These are phyloP conservation scores for Morella rubra DNA, from an alignment of 306 rosid species.

Conservation along the genomic window DNA sequence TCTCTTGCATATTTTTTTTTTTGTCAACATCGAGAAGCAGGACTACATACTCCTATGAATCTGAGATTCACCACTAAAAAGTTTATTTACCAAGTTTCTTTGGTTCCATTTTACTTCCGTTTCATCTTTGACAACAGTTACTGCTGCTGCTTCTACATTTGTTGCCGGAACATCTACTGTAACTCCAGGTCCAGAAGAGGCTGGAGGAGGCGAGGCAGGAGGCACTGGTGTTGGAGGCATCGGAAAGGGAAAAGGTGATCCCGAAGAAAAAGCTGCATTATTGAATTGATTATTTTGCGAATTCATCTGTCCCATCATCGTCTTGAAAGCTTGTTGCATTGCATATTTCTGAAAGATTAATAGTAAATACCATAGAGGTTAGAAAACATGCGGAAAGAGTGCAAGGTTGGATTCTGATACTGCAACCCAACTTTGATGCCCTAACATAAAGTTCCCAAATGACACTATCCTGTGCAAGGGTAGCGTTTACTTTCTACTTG, in stretches of 20 bases:
- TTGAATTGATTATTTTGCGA: conserved; percentile 61
- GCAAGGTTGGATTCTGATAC: conserved; percentile 9
- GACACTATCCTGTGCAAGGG: no score
- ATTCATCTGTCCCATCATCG: conserved; percentile 89
- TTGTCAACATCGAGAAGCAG: not conserved
- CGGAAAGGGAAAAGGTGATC: conserved; percentile 82
- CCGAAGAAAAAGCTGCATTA: conserved; percentile 61
- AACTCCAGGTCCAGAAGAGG: conserved; percentile 54
- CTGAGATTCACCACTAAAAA: conserved; percentile 13
- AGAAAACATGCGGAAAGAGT: conserved; percentile 15
- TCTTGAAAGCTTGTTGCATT: conserved; percentile 98
- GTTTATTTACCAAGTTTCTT: conserved; percentile 60
- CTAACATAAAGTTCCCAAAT: no score
- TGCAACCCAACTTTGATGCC: no score
- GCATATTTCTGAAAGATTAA: conserved; percentile 78
- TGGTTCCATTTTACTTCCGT: conserved; percentile 45
- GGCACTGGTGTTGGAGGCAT: conserved; percentile 53
- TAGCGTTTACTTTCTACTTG: no score
- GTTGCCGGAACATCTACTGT: conserved; percentile 76
- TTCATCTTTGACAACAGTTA: conserved; percentile 43
- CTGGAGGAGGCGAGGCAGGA: conserved; percentile 32
- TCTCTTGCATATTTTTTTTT: not conserved
- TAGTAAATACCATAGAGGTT: conserved; percentile 8
- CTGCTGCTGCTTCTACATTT: conserved; percentile 52
- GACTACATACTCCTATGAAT: not conserved